Percentiles rank a stretch among this genome's conserved stretches.
Evolutionary conservation across 2,329 filamentous ascomycete genomes (phyloP).

Genomic region (Calonectria crousiana): DNA sequence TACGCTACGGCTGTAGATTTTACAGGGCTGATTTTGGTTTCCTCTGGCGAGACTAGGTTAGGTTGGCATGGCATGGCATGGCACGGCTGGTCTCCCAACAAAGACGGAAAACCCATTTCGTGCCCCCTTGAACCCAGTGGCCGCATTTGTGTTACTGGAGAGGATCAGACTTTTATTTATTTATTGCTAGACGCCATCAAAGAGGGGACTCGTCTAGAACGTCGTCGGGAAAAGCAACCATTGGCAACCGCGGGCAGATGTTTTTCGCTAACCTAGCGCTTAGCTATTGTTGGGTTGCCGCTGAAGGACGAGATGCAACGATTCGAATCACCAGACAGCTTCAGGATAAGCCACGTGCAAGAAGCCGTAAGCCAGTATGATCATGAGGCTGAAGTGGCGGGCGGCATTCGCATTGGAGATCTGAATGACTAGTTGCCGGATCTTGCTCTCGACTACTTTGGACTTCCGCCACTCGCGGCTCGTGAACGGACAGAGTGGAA

Average conservation of each 20-base stretch:
- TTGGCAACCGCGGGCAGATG: neutral
- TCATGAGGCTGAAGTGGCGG: slow-evolving; percentile 9
- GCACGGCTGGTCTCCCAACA: neutral
- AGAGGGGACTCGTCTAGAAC: slow-evolving; percentile 24
- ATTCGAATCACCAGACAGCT: neutral
- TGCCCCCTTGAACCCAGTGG: neutral
- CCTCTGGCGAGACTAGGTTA: slow-evolving; percentile 10
- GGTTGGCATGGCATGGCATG: neutral
- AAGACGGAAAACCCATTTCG: neutral
- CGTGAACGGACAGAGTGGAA: neutral
- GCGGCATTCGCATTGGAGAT: neutral
- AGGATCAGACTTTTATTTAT: neutral
- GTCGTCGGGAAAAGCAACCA: slow-evolving; percentile 13
- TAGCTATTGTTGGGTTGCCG: slow-evolving; percentile 23
- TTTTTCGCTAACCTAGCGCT: slow-evolving; percentile 25
- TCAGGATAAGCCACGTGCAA: slow-evolving; percentile 6
- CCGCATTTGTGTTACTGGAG: neutral
- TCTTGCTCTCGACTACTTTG: neutral
- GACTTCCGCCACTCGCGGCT: neutral
- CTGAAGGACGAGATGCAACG: neutral
- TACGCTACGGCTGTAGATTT: neutral
- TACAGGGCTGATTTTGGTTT: slow-evolving; percentile 24
- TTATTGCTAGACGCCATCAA: slow-evolving; percentile 20
- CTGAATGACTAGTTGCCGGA: neutral
- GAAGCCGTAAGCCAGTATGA: neutral